Conservation (phyloP, 805 yeast species). For the Barnettozyma sucrosica region DNA sequence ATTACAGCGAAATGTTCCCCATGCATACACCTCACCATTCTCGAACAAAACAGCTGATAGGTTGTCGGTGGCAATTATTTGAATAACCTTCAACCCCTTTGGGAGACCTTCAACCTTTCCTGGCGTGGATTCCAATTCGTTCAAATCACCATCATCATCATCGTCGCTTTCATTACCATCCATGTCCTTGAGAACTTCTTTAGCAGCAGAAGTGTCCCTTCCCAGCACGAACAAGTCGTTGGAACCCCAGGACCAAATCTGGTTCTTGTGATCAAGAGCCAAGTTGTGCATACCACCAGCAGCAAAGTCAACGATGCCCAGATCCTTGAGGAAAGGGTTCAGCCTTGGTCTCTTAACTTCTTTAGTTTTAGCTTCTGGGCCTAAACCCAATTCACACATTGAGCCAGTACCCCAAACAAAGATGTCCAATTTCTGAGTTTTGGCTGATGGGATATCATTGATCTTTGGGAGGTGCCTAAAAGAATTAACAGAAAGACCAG, state of each 20-base stretch:
- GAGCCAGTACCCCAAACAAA: constrained; percentile 97
- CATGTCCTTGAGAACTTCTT: constrained; percentile 62
- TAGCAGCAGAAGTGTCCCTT: constrained; percentile 66
- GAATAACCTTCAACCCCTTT: constrained; percentile 54
- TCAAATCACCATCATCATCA: constrained; percentile 74
- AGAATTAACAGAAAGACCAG: constrained; percentile 26
- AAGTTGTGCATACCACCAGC: constrained; percentile 95
- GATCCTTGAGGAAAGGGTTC: constrained; percentile 69
- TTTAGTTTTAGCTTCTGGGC: constrained; percentile 85
- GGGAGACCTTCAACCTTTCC: constrained; percentile 66
- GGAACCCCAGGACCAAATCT: constrained; percentile 98
- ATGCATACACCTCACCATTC: constrained; percentile 87
- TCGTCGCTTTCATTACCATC: constrained; percentile 54
- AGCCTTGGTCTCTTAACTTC: constrained; percentile 95
- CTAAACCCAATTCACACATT: constrained; percentile 97
- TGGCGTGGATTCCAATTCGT: constrained; percentile 87
- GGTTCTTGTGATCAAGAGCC: constrained; percentile 70
- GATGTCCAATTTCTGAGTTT: constrained; percentile 48
- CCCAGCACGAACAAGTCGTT: constrained; percentile 92
- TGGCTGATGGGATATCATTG: constrained; percentile 22
- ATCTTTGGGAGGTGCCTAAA: constrained; percentile 24
- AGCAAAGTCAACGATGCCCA: constrained; percentile 76
- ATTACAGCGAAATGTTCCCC: constrained; percentile 95
- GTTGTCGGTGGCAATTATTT: constrained; percentile 88
- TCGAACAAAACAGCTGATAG: constrained; percentile 73